Evolutionary conservation across 1,284 basidiomycete species (phyloP).

Genomic region (Psilocybe mexicana): DNA sequence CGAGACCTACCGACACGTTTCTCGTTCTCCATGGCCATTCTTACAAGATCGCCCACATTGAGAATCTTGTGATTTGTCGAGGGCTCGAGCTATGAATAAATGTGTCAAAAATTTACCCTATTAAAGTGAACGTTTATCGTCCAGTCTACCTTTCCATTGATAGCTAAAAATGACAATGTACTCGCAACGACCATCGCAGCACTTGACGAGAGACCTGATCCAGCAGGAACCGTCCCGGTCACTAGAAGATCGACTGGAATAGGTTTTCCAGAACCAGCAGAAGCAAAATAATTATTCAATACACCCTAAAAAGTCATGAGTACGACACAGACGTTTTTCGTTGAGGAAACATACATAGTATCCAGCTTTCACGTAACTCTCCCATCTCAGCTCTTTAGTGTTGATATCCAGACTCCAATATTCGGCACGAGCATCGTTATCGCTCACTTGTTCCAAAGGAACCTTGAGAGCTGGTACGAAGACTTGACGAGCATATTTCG

Average conservation of each 20-base stretch:
- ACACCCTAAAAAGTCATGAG: slow-evolving; percentile 56
- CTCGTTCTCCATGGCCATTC: slow-evolving; percentile 81
- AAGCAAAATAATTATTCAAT: slow-evolving; percentile 60
- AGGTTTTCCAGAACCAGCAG: slow-evolving; percentile 33
- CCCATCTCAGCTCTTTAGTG: slow-evolving; percentile 73
- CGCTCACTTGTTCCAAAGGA: slow-evolving; percentile 25
- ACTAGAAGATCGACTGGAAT: slow-evolving; percentile 70
- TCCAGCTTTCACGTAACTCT: slow-evolving; percentile 84
- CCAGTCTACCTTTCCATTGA: slow-evolving; percentile 61
- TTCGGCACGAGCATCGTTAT: slow-evolving; percentile 44
- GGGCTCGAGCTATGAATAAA: background rate
- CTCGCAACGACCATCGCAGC: slow-evolving; percentile 86
- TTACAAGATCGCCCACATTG: slow-evolving; percentile 71
- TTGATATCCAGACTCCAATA: slow-evolving; percentile 77
- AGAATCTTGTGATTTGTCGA: slow-evolving; percentile 31
- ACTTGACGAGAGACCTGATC: slow-evolving; percentile 81
- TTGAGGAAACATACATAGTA: slow-evolving; percentile 56
- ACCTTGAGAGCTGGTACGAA: slow-evolving; percentile 50
- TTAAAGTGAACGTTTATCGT: background rate
- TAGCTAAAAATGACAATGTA: slow-evolving; percentile 74
- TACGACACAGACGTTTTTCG: background rate
- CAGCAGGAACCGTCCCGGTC: slow-evolving; percentile 78
- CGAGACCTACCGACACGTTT: slow-evolving; percentile 67
- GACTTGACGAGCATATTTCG: slow-evolving; percentile 56
- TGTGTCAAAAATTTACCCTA: background rate